A percentile compares a stretch with the other conserved stretches of the same genome.
Conservation (phyloP, 805 yeast species). For the Wickerhamiella occidentalis region DNA sequence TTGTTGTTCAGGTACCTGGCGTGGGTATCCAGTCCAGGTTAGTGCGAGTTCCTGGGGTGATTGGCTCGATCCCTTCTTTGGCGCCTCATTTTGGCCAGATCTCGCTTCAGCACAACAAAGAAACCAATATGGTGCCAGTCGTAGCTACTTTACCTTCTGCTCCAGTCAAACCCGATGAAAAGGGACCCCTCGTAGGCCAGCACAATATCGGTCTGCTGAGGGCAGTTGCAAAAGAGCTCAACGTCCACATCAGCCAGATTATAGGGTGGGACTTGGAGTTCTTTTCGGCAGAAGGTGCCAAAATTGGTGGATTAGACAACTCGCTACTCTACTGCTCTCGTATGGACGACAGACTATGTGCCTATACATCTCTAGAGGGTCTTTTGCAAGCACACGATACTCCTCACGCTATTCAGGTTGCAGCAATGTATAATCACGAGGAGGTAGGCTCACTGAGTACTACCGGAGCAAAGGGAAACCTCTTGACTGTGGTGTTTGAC, state of each 20-base stretch:
- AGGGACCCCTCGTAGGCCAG: conserved; percentile 50
- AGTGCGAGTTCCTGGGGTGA: conserved; percentile 28
- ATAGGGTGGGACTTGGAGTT: conserved; percentile 62
- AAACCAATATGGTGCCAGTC: conserved; percentile 65
- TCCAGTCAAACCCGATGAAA: conserved; percentile 33
- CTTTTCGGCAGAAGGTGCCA: conserved; percentile 67
- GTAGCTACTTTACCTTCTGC: conserved; percentile 23
- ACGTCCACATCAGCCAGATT: conserved; percentile 45
- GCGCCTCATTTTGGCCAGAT: conserved; percentile 74
- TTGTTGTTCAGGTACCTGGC: conserved; percentile 36
- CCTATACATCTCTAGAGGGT: conserved; percentile 56
- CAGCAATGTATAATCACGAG: conserved; percentile 64
- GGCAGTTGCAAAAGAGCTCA: conserved; percentile 49
- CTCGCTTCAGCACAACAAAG: conserved; percentile 45
- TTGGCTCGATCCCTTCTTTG: conserved; percentile 66
- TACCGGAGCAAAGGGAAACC: conserved; percentile 70
- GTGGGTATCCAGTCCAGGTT: conserved; percentile 29
- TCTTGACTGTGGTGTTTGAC: conserved; percentile 41
- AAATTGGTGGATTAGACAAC: conserved; percentile 57
- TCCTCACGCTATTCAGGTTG: conserved; percentile 34
- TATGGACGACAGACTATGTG: conserved; percentile 70
- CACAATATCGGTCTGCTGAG: conserved; percentile 56
- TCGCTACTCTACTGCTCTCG: conserved; percentile 72
- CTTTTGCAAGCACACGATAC: conserved; percentile 38
- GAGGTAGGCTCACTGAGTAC: conserved; percentile 68